These are phyloP conservation scores for Prorocentrum cordatum DNA, from an alignment of 169 alveolate genomes.

Conservation along the genomic window DNA sequence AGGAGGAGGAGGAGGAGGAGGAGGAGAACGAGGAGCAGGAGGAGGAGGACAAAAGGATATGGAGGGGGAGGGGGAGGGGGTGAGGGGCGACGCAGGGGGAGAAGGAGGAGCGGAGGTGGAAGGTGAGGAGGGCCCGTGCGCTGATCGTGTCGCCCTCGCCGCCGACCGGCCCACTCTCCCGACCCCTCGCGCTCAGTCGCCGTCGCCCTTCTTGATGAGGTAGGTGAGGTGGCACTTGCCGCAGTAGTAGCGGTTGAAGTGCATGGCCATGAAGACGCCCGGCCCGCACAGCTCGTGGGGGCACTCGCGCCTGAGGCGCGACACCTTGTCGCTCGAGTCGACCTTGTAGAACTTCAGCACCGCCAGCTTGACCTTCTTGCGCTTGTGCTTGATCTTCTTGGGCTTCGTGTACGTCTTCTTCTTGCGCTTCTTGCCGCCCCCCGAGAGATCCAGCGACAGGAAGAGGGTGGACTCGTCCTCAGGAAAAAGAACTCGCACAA, in stretches of 20 bases:
- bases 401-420: conserved; percentile 69
- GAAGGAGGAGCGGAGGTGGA: too few species aligned
- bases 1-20: too few species aligned
- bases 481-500: too few species aligned
- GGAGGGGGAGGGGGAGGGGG: too few species aligned
- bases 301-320: conserved; percentile 91
- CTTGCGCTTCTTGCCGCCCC: conserved; percentile 87
- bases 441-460: conserved; percentile 73
- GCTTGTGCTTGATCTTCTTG: conserved; percentile 84
- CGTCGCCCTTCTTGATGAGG: conserved; percentile 57
- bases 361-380: conserved; percentile 91
- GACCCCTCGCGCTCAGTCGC: too few species aligned
- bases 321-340: conserved; percentile 90
- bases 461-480: conserved; percentile 73
- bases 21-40: too few species aligned
- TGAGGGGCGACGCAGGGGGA: too few species aligned
- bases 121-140: too few species aligned
- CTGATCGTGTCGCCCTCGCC: too few species aligned
- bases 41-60: too few species aligned
- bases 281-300: conserved; percentile 89
- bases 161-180: too few species aligned
- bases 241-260: conserved; percentile 95
- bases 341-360: conserved; percentile 93
- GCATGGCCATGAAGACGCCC: conserved; percentile 98
- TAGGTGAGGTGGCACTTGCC: conserved; percentile 94